Conservation (phyloP, 1,284 basidiomycete genomes). For the Wolfiporia cocos region DNA sequence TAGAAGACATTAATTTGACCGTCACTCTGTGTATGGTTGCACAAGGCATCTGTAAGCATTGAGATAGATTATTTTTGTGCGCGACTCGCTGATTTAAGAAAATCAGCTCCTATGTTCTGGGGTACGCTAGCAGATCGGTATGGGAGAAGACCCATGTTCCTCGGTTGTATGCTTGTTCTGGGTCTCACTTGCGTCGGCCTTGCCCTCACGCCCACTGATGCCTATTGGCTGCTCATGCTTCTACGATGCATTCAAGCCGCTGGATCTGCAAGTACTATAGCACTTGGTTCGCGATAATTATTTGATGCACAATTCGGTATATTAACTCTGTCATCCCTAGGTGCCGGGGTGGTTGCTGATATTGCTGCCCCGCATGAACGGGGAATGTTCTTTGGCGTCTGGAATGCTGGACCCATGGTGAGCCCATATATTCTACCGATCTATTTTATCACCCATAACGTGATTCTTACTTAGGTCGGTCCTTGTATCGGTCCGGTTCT, state of each 20-base stretch:
- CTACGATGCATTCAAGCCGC: conserved; percentile 42
- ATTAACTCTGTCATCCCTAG: conserved; percentile 17
- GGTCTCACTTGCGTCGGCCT: conserved; percentile 38
- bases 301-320: not conserved
- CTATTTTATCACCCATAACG: not conserved
- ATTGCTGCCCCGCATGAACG: conserved; percentile 32
- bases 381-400: conserved; percentile 33
- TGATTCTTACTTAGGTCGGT: conserved; percentile 29
- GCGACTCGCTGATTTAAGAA: no score
- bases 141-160: conserved; percentile 40
- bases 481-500: conserved; percentile 39
- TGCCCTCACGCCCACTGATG: conserved; percentile 37
- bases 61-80: no score
- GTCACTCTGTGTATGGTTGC: conserved; percentile 77
- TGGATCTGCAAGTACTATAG: conserved; percentile 39
- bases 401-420: conserved; percentile 33
- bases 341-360: conserved; percentile 35
- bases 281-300: conserved; percentile 29
- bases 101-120: conserved; percentile 37
- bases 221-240: conserved; percentile 42
- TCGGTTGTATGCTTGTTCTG: conserved; percentile 36
- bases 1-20: conserved; percentile 69
- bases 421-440: conserved; percentile 1
- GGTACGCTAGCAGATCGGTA: conserved; percentile 38
- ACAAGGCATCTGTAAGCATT: conserved; percentile 57